These are phyloP conservation scores for Xylogone sp. DNA, from an alignment of 2,329 filamentous ascomycete genomes.

Conservation along the genomic window DNA sequence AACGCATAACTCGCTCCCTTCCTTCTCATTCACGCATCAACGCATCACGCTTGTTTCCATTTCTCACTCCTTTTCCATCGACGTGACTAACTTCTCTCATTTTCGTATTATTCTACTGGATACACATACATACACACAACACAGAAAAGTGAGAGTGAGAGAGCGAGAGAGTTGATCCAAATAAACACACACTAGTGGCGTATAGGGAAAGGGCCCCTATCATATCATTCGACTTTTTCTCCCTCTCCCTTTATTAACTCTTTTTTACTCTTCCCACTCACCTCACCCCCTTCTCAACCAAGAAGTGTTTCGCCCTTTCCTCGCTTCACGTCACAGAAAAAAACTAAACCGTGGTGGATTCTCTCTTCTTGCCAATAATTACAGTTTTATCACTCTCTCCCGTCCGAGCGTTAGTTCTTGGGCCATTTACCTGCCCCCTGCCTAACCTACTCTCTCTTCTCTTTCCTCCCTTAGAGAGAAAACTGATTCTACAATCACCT, in stretches of 20 bases:
- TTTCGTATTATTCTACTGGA: not conserved
- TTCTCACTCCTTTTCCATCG: not conserved
- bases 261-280: no score
- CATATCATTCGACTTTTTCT: not conserved
- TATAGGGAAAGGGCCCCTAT: no score
- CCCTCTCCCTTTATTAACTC: no score
- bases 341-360: no score
- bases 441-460: no score
- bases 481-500: no score
- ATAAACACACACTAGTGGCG: not conserved
- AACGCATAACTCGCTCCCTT: not conserved
- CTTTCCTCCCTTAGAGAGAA: no score
- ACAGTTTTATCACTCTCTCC: not conserved
- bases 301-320: not conserved
- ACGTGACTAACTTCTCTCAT: not conserved
- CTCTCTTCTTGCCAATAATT: not conserved
- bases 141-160: not conserved
- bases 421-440: no score
- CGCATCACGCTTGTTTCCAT: no score
- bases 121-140: not conserved
- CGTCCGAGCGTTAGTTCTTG: not conserved
- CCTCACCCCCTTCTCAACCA: not conserved
- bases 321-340: slow-evolving; percentile 2
- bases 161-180: not conserved
- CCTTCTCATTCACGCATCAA: no score